A percentile compares a stretch with the other conserved stretches of the same genome.
These are phyloP conservation scores for Gossypioides kirkii DNA, from an alignment of 345 rosid species.

Conservation along the genomic window DNA sequence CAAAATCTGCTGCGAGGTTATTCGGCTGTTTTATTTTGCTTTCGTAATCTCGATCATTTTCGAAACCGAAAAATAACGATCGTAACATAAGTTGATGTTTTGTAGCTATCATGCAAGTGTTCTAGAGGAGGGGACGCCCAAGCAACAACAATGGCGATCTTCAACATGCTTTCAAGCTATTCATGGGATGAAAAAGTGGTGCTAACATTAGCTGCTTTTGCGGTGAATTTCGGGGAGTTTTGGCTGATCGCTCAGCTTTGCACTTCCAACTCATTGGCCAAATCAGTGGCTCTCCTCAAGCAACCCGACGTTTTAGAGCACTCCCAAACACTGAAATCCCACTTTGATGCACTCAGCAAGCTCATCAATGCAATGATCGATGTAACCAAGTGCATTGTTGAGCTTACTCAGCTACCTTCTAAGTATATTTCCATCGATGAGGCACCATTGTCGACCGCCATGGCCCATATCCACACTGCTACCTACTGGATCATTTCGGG, in stretches of 20 bases:
- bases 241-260: constrained; percentile 29
- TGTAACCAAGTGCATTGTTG: constrained; percentile 53
- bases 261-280: constrained; percentile 31
- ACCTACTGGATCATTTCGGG: constrained; percentile 75
- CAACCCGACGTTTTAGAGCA: constrained; percentile 33
- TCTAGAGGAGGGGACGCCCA: constrained; percentile 42
- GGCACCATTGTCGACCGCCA: constrained; percentile 34
- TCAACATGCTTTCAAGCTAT: constrained; percentile 33
- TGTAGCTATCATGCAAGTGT: constrained; percentile 43
- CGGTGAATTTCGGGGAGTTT: constrained; percentile 42
- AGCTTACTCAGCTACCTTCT: constrained; percentile 49
- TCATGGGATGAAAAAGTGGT: constrained; percentile 50
- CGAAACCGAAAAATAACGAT: no score
- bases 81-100: not conserved
- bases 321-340: constrained; percentile 22
- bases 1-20: constrained; percentile 43
- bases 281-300: constrained; percentile 35
- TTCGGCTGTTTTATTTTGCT: no score
- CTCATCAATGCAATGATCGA: constrained; percentile 41
- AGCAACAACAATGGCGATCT: constrained; percentile 33
- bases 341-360: constrained; percentile 36
- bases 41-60: no score
- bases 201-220: constrained; percentile 42
- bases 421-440: constrained; percentile 41
- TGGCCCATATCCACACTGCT: constrained; percentile 52